These are phyloP conservation scores for Beta vulgaris DNA, from an alignment of 148 eudicot genomes.

Conservation along the genomic window DNA sequence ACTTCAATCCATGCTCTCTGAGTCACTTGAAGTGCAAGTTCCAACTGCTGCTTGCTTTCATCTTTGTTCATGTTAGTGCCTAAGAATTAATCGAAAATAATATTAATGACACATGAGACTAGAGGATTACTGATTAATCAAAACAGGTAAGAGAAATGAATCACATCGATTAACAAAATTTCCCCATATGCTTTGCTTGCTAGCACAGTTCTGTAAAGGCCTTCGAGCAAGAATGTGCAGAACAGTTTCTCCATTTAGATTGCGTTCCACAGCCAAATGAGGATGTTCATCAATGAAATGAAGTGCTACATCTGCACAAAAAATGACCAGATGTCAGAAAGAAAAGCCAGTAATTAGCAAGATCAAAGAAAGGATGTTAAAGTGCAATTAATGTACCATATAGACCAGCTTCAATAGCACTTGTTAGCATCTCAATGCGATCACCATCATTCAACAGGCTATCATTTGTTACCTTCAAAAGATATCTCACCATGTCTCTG, in stretches of 20 bases:
- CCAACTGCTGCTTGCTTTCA: neutral
- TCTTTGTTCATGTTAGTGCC: neutral
- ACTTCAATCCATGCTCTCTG: constrained; percentile 20
- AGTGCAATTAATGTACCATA: constrained; percentile 20
- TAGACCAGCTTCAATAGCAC: constrained; percentile 21
- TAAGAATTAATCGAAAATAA: neutral
- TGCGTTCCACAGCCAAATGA: constrained; percentile 13
- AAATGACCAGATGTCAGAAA: neutral
- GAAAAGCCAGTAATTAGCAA: neutral
- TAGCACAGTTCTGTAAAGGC: neutral
- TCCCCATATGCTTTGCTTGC: constrained; percentile 6
- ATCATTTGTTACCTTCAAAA: constrained; percentile 5
- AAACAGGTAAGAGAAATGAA: neutral
- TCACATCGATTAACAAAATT: neutral
- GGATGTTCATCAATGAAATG: constrained; percentile 13
- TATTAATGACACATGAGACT: too few relatives aligned
- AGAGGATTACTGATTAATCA: too few relatives aligned
- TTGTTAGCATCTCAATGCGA: constrained; percentile 21
- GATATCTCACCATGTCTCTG: constrained; percentile 24
- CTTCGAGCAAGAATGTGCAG: constrained; percentile 24
- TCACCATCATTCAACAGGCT: neutral
- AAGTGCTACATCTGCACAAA: constrained; percentile 24
- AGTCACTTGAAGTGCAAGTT: constrained; percentile 16
- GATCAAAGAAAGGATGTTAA: neutral
- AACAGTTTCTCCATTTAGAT: constrained; percentile 20